Base-by-base conservation (phyloP, 805 yeast species). In the Zygosaccharomyces rouxii region DNA sequence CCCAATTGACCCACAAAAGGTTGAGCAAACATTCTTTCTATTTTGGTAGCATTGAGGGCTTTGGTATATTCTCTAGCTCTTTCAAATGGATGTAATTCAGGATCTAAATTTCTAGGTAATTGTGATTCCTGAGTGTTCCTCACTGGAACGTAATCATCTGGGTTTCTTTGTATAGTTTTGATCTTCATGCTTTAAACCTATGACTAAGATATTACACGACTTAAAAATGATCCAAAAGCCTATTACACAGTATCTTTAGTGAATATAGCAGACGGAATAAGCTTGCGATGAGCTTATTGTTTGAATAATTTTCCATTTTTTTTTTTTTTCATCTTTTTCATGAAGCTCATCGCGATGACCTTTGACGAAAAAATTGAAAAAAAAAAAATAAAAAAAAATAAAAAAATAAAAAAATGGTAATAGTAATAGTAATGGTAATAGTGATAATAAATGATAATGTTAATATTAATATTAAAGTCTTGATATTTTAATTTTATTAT, bases 1-100 rank as follows among this genome's bases (percentile, higher is more conserved):
- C 99, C 99, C 31, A 94, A 70, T 64, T 94, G 98, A 0, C 96
- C 97, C 18, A 95, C 76, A 68, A 94, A 94, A 2, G 99, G 99
- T 63, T 90, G 90, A 0, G 99, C 98, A 77, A 94, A 94, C 86
- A 94, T 84, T 56, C 97, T 78, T 64, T 92, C 98, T 71, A 94
- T 68, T 65, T 94, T 94, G 13, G 98, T 90, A 23, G 99, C 98
- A 48, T 88, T 92, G 46, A 94, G 70, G 0, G 98, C 98, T 56
- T 90, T 80, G 16, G 97, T 87, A 62, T 94, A 94, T 69, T 94
- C 99, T 63, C 99, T 77, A 5, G 98, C 97, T 58, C 98, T 76
- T 70, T 94, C 98, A 62, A 94, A 92, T 0, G 97, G 99, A 71
- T 94, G 99, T 42, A 94, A 73, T 19, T 92, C 94, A 1, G 99